These are phyloP conservation scores for Oidium heveae DNA, from an alignment of 2,329 filamentous ascomycete genomes.

Conservation along the genomic window DNA sequence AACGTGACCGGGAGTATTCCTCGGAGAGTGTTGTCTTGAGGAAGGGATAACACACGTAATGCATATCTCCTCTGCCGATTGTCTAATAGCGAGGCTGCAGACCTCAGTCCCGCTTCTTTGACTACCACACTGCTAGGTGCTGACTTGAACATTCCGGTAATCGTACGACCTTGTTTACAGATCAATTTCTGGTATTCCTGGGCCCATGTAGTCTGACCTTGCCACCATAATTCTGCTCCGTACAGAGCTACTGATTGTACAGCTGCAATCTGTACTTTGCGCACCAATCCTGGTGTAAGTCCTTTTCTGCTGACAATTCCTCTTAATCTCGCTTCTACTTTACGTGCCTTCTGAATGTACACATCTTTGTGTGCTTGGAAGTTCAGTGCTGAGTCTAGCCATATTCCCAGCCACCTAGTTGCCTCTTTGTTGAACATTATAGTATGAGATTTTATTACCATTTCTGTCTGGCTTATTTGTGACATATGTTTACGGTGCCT, in stretches of 20 bases:
- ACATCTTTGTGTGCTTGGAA: background rate
- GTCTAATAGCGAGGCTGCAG: background rate
- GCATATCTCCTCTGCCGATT: background rate
- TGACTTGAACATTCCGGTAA: background rate
- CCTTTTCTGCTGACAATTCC: background rate
- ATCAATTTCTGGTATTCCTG: background rate
- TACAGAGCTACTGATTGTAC: background rate
- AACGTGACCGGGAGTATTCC: background rate
- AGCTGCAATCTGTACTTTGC: background rate
- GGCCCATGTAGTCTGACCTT: background rate
- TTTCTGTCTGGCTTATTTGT: background rate
- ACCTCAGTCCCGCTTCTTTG: background rate
- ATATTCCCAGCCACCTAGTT: background rate
- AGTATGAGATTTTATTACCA: background rate
- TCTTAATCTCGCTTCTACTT: background rate
- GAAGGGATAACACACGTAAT: background rate
- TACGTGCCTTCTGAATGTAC: background rate
- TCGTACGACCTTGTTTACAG: background rate
- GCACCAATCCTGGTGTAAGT: background rate
- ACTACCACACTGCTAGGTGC: background rate
- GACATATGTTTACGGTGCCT: background rate
- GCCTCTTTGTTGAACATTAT: background rate
- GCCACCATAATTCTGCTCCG: background rate
- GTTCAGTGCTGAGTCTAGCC: background rate
- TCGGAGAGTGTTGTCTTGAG: background rate